Base-by-base conservation (phyloP, 257 asterid genomes). In the Asclepias syriaca region DNA sequence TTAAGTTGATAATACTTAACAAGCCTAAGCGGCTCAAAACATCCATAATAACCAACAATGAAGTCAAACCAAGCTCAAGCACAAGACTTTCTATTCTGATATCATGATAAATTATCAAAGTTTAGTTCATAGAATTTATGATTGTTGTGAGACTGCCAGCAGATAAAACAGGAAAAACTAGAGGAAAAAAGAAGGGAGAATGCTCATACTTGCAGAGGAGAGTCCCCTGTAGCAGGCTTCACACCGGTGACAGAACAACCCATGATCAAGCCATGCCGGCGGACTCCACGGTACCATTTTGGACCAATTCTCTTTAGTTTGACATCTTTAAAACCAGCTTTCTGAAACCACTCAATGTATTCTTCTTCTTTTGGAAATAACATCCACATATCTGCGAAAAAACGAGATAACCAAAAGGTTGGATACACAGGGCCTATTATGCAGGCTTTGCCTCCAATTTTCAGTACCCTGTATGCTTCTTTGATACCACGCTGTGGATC, bases 171-270 rank as follows among this genome's bases (percentile, higher is more conserved):
- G 39, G 39, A 34, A 34, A 24, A 53, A 4, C 21, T n/a, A 67
- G 48, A 61, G 2, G 19, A 1, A 22, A 3, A 11, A 55, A 51
- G 73, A 29, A 37, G 65, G 5, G 59, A 61, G 60, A 18, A 45
- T 10, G 21, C 9, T 16, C 18, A 8, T 79, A 83, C 84, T 84
- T 83, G 65, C 65, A 83, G 55, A 0, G 87, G 87, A 22, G 87
- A 83, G 60, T 83, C 87, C n/a, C 87, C 87, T 4, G 79, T 70
- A 3, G n/a, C 8, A 5, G 82, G 81, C 64, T 83, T 83, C 65
- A 83, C 82, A 37, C 87, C 84, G 16, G 86, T 82, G 34, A 82
- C 86, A 29, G 86, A 82, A 60, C 86, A 82, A n/a, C 86, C 86
- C 84, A 79, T 82, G 40, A 82, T 82, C 74, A 82, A 45, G 63